phyloP scores from a whole-genome alignment of 768 basidiomycete genomes.

The Mycena latifolia region DNA sequence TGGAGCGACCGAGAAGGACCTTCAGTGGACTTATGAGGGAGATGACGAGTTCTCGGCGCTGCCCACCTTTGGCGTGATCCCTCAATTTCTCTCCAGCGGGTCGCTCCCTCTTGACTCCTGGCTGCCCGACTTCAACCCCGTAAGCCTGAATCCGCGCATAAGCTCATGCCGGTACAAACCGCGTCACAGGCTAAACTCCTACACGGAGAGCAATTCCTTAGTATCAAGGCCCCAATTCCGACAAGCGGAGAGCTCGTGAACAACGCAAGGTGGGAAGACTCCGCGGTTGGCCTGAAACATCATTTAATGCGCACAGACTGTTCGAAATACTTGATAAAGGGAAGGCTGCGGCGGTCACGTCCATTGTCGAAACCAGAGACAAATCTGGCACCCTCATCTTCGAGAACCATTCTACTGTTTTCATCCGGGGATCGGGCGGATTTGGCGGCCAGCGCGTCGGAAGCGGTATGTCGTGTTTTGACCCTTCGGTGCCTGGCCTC shows the following conservation, averaged over 20 bases:
- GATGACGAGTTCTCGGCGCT: constrained; percentile 88
- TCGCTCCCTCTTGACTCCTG: constrained; percentile 77
- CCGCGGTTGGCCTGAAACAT: too few relatives aligned
- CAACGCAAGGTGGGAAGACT: constrained; percentile 73
- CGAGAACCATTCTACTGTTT: constrained; percentile 92
- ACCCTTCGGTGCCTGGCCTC: neutral
- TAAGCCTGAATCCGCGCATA: constrained; percentile 47
- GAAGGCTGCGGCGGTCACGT: constrained; percentile 93
- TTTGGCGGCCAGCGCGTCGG: constrained; percentile 94
- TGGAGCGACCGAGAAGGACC: constrained; percentile 93
- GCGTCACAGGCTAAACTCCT: constrained; percentile 86
- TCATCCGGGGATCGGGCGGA: constrained; percentile 95
- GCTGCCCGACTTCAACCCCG: constrained; percentile 96
- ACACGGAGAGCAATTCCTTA: constrained; percentile 96
- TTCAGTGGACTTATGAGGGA: constrained; percentile 76
- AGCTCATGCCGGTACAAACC: constrained; percentile 18
- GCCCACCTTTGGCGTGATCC: constrained; percentile 96
- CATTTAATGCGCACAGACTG: constrained; percentile 62
- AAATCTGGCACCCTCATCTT: constrained; percentile 87
- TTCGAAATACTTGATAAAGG: constrained; percentile 91
- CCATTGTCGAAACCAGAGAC: constrained; percentile 84
- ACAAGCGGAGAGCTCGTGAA: constrained; percentile 85
- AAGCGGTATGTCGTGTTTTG: constrained; percentile 61
- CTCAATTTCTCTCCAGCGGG: constrained; percentile 84
- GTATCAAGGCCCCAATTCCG: constrained; percentile 89